Base-by-base conservation (phyloP, 1,284 basidiomycete genomes). In the Schizophyllum amplum region DNA sequence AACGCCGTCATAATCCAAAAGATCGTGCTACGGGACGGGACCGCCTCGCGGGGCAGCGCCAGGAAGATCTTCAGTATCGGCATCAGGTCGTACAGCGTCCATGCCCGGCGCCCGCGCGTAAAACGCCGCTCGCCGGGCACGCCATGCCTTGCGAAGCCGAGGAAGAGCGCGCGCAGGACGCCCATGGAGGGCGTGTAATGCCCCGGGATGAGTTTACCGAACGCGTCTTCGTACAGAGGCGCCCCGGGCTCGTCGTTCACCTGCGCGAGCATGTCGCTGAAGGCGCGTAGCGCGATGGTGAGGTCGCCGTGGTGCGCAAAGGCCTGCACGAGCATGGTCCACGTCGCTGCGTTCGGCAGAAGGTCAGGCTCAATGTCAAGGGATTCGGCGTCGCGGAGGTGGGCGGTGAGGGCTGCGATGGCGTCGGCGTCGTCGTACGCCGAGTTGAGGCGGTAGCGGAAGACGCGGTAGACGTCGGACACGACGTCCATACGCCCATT, bases 261-360 rank as follows among this genome's bases (percentile, higher is more conserved):
- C 11, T 76, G 69, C 5, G 78, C 74, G 33, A 92, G 68, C 84
- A 94, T 88, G 59, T 92, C 86, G 50, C 78, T 71, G 66, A 94
- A 85, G 55, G 85, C 74, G 4, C 73, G 68, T 51, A 93, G 71
- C 0, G 82, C 77, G 3, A 75, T 71, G 23, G 70, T 66, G 55
- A 94, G 75, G 62, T 90, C 73, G 4, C 92, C 91, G 55, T 83
- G 78, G 65, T 86, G 86, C 2, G 88, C 79, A 66, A 86, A 76
- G 6, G 75, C 70, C 64, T 90, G 86, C 53, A 92, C 78, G 64
- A 91, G 71, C n/a, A 75, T 71, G 17, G 80, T 83, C 68, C 85
- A 94, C 9, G 88, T 90, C 56, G 82, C 69, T 21, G 76, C 72
- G 64, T 90, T 79, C 5, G 90, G 86, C 51, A 72, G 67, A 48